Evolutionary conservation across 768 basidiomycete genomes (phyloP).

Genomic region (Thelephora ganbajun): DNA sequence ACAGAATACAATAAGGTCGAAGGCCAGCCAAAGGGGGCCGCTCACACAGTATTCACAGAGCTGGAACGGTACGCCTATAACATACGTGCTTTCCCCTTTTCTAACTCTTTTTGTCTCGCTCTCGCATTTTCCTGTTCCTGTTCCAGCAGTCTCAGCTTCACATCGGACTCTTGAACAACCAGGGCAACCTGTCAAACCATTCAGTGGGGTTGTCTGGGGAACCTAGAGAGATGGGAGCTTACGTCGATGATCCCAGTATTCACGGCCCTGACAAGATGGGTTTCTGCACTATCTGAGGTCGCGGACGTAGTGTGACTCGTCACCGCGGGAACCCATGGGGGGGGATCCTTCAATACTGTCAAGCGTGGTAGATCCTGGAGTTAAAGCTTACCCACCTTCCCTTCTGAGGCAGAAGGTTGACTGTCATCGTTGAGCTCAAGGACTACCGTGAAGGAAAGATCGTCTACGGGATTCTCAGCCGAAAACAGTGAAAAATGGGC

Average conservation of each 20-base stretch:
- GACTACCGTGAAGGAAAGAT: constrained; percentile 71
- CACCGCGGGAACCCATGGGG: constrained; percentile 72
- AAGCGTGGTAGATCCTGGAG: neutral
- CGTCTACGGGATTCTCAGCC: constrained; percentile 24
- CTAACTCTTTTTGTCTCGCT: too few relatives aligned
- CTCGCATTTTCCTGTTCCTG: constrained; percentile 1
- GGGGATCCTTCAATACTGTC: constrained; percentile 35
- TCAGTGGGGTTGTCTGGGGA: neutral
- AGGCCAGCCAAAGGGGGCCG: too few relatives aligned
- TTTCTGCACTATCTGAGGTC: constrained; percentile 47
- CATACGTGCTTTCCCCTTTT: constrained; percentile 12
- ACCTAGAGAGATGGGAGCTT: constrained; percentile 11
- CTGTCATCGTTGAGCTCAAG: constrained; percentile 63
- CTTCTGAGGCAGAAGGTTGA: constrained; percentile 35
- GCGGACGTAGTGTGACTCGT: constrained; percentile 56
- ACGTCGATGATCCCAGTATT: constrained; percentile 79
- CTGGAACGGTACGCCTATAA: constrained; percentile 1
- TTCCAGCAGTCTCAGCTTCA: constrained; percentile 31
- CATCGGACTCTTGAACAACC: constrained; percentile 67
- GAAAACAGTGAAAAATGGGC: neutral
- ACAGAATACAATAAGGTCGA: too few relatives aligned
- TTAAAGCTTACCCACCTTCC: constrained; percentile 21
- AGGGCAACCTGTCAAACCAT: constrained; percentile 43
- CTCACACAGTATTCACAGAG: too few relatives aligned
- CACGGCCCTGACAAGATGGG: constrained; percentile 66